phyloP scores from a whole-genome alignment of 1,139 yeast species.

The Yamadazyma triangularis region DNA sequence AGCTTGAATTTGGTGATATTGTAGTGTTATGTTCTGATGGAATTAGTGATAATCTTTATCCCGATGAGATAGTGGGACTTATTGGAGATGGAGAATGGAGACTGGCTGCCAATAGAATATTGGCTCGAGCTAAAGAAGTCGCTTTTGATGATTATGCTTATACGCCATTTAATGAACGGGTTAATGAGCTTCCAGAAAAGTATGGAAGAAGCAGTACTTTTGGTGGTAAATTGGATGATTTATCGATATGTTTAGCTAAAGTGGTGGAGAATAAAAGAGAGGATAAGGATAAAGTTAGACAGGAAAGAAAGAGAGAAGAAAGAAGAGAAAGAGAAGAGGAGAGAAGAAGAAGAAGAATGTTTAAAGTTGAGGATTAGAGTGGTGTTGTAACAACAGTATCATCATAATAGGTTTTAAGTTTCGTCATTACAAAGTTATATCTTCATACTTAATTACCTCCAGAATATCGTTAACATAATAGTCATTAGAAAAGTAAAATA shows the following conservation, averaged over 20 bases:
- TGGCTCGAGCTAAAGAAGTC: slow-evolving; percentile 44
- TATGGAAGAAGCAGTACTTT: slow-evolving; percentile 31
- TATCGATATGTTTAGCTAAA: slow-evolving; percentile 47
- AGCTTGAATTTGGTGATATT: slow-evolving; percentile 38
- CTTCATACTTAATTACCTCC: too few relatives aligned
- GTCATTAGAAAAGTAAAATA: background rate
- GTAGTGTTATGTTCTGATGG: slow-evolving; percentile 52
- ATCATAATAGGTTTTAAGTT: too few relatives aligned
- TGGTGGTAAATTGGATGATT: slow-evolving; percentile 57
- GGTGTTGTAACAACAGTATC: too few relatives aligned
- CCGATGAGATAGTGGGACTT: slow-evolving; percentile 39
- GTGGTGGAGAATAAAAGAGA: slow-evolving; percentile 25
- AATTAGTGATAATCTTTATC: slow-evolving; percentile 49
- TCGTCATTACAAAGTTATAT: too few relatives aligned
- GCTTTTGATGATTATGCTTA: slow-evolving; percentile 54
- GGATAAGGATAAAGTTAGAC: too few relatives aligned
- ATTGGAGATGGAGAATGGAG: slow-evolving; percentile 30
- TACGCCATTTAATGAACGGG: slow-evolving; percentile 52
- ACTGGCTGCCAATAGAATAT: slow-evolving; percentile 34
- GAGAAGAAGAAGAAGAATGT: background rate
- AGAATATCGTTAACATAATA: too few relatives aligned
- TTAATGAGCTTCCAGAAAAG: slow-evolving; percentile 38
- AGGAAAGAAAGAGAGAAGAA: background rate
- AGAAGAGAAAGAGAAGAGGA: background rate
- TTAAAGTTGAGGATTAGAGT: slow-evolving; percentile 1